phyloP scores from a whole-genome alignment of 768 basidiomycete species.

The Russula emetica region DNA sequence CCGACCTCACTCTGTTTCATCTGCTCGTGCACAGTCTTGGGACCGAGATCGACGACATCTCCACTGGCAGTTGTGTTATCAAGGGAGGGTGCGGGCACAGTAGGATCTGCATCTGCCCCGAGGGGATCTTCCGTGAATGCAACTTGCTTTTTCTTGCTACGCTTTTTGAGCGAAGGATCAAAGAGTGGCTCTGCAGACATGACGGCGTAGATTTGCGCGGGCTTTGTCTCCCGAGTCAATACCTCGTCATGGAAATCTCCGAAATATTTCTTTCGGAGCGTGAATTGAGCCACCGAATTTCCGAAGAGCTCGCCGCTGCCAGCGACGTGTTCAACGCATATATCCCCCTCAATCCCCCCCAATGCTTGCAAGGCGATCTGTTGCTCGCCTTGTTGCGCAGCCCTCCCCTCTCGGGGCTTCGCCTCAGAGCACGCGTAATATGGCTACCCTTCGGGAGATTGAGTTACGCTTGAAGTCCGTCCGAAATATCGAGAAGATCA shows the following conservation, averaged over 20 bases:
- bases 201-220: conserved; percentile 37
- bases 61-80: conserved; percentile 66
- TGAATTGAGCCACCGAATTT: conserved; percentile 15
- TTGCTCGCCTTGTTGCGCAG: conserved; percentile 42
- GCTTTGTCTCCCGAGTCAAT: not conserved
- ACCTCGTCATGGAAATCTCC: conserved; percentile 8
- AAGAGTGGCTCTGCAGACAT: conserved; percentile 73
- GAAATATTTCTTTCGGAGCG: conserved; percentile 21
- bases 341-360: conserved; percentile 4
- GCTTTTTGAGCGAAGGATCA: conserved; percentile 74
- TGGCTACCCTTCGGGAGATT: conserved; percentile 97
- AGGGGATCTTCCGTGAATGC: conserved; percentile 82
- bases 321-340: conserved; percentile 28
- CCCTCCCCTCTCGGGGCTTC: conserved; percentile 39
- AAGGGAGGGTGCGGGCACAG: conserved; percentile 70
- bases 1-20: conserved; percentile 51
- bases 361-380: conserved; percentile 51
- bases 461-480: conserved; percentile 96
- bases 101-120: conserved; percentile 78
- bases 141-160: conserved; percentile 83
- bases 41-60: conserved; percentile 71
- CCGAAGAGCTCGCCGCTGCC: conserved; percentile 17
- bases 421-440: conserved; percentile 63
- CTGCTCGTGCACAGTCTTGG: conserved; percentile 68
- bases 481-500: conserved; percentile 99